Evolutionary conservation across 2,329 filamentous ascomycete species (phyloP).

Genomic region (Arachnopeziza araneosa): DNA sequence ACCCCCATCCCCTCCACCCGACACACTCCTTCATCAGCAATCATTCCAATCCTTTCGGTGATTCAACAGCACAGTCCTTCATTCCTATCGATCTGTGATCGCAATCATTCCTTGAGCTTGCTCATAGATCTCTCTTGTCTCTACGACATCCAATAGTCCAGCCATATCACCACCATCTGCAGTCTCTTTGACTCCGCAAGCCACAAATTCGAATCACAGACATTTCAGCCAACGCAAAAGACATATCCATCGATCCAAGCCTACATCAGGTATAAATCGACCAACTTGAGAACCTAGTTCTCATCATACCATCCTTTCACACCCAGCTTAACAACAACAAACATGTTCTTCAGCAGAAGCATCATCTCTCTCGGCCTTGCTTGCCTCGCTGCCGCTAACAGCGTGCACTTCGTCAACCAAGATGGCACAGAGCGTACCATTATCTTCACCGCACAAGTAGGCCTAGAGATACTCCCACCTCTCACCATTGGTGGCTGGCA

Average conservation of each 20-base stretch:
- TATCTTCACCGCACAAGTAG: constrained; percentile 25
- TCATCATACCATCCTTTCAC: background rate
- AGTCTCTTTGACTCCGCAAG: background rate
- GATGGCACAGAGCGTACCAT: constrained; percentile 39
- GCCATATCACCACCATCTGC: background rate
- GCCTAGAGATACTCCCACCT: constrained; percentile 12
- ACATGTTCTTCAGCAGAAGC: background rate
- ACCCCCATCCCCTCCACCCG: background rate
- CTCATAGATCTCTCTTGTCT: background rate
- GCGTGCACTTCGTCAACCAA: constrained; percentile 53
- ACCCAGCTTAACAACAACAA: background rate
- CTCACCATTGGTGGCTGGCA: constrained; percentile 20
- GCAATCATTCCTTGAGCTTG: background rate
- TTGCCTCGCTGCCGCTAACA: background rate
- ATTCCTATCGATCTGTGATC: background rate
- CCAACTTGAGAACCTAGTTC: background rate
- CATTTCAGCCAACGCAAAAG: background rate
- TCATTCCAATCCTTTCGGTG: background rate
- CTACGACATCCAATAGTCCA: background rate
- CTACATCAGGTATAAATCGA: background rate
- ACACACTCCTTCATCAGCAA: background rate
- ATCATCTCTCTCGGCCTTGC: background rate
- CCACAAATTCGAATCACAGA: background rate
- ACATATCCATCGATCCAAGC: too few relatives aligned
- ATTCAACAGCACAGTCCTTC: background rate